Conservation (phyloP, 768 basidiomycete genomes). For the Naematelia aurantialba region DNA sequence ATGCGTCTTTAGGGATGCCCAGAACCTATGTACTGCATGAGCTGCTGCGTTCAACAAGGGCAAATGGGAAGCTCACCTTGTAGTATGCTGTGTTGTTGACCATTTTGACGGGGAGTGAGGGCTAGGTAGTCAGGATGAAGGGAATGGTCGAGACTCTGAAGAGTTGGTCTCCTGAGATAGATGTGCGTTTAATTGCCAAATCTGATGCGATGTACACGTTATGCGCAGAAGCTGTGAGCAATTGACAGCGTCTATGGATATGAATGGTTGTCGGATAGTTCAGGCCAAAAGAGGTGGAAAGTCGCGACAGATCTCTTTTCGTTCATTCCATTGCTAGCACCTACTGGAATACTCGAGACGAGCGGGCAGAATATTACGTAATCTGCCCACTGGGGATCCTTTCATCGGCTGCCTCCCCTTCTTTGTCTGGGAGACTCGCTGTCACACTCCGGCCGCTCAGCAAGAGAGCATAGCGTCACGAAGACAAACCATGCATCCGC, state of each 20-base stretch:
- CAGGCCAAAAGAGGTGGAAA: background rate
- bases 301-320: background rate
- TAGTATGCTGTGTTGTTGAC: conserved; percentile 70
- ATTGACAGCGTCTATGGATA: too few relatives aligned
- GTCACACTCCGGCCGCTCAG: too few relatives aligned
- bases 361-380: background rate
- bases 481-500: too few relatives aligned
- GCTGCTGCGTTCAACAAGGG: background rate
- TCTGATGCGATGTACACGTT: too few relatives aligned
- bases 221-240: too few relatives aligned
- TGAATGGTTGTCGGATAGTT: too few relatives aligned
- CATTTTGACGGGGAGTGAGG: conserved; percentile 16
- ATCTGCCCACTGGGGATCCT: background rate
- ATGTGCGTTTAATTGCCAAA: background rate
- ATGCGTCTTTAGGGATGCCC: conserved; percentile 67
- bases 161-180: background rate
- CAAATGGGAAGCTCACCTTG: conserved; percentile 51
- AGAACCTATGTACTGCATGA: conserved; percentile 52
- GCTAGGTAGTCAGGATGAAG: background rate
- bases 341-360: conserved; percentile 7
- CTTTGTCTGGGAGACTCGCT: too few relatives aligned
- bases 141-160: background rate
- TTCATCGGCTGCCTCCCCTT: too few relatives aligned
- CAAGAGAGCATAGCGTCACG: too few relatives aligned
- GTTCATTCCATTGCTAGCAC: conserved; percentile 9